Base-by-base conservation (phyloP, 1,284 basidiomycete genomes). In the Trametes pubescens region DNA sequence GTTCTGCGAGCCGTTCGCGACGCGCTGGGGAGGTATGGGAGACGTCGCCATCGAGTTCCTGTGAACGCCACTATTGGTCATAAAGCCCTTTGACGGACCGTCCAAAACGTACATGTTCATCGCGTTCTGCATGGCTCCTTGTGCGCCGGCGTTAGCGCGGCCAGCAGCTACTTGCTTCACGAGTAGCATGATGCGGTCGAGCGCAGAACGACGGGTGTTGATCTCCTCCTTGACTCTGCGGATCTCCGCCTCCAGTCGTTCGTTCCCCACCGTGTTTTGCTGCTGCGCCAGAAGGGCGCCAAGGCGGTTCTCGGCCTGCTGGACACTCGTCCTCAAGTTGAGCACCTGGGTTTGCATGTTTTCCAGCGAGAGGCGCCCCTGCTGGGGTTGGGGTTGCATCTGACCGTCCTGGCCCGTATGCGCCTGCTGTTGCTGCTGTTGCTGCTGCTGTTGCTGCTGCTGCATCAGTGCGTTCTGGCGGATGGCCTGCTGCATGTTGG, bases 141-240 rank as follows among this genome's bases (percentile, higher is more conserved):
- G 40, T 1, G 21, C 52, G 14, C 21, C 29, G 6, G 58, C 46
- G 49, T 55, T 57, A 6, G 34, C 35, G 13, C n/a, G 51, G 14
- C 26, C 14, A 6, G n/a, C 47, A 2, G 32, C 47, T 3, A 53
- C 49, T 18, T 58, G 38, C 34, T 58, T 59, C 52, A 65, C 13
- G 2, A 53, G 22, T 2, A 13, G 10, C 52, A 61, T n/a, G 22
- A 64, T 58, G 21, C 32, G 60, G 7, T 24, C 21, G 16, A 66
- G 49, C 10, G 57, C 37, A 32, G 11, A 1, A 4, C 61, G 52
- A 34, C 63, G 64, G 2, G 3, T 16, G 21, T 44, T 43, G 29
- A 69, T 51, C 35, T 69, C 65, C 10, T 64, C 62, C 57, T 69
- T 62, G 32, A 59, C 46, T 56, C 43, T 61, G 21, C 11, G 52